Evolutionary conservation across 225 moss, liverwort and hornwort species (phyloP).

Genomic region (Neckera pumila): DNA sequence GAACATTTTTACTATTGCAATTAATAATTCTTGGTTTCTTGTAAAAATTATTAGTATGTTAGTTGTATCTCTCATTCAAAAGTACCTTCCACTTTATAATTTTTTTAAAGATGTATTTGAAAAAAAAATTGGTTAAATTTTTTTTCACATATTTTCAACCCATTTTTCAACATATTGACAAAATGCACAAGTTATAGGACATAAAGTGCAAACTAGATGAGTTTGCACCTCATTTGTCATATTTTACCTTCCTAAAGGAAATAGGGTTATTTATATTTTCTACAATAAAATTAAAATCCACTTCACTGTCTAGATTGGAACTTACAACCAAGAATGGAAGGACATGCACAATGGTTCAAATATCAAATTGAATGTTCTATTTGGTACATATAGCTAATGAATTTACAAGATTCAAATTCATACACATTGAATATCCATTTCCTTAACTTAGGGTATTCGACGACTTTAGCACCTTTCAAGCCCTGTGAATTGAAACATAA

Average conservation of each 20-base stretch:
- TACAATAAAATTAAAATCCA: background rate
- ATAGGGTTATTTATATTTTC: accelerated
- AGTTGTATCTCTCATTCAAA: no score
- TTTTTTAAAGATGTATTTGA: no score
- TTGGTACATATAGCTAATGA: background rate
- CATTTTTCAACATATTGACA: no score
- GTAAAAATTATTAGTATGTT: no score
- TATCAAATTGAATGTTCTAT: background rate
- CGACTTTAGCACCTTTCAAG: background rate
- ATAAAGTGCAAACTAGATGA: no score
- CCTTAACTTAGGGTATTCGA: background rate
- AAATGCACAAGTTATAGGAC: no score
- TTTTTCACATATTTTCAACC: no score
- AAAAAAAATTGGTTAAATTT: no score
- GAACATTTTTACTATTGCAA: no score
- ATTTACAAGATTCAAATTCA: background rate
- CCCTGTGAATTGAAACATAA: background rate
- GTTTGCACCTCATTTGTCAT: background rate
- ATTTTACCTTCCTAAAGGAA: background rate
- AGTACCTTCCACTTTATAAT: no score
- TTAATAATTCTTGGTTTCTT: no score
- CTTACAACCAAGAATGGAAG: background rate
- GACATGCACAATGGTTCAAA: background rate
- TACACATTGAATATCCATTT: background rate
- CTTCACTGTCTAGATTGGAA: accelerated